Conservation (phyloP, 2,329 filamentous ascomycete species). For the Thermoascus crustaceus region DNA sequence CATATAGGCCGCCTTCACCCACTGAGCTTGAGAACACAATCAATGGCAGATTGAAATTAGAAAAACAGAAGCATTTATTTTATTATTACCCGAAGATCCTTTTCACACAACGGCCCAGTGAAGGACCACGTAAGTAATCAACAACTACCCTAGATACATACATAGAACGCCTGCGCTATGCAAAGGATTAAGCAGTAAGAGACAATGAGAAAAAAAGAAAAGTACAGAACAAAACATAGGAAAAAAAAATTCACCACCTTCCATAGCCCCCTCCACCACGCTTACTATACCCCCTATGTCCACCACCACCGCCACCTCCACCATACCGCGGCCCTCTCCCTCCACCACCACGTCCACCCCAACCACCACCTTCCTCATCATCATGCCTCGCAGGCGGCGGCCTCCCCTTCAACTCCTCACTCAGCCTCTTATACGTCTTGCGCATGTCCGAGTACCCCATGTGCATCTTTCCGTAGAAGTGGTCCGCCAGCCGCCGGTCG, state of each 20-base stretch:
- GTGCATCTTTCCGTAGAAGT: constrained; percentile 99
- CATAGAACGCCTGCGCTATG: constrained; percentile 38
- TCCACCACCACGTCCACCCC: constrained; percentile 44
- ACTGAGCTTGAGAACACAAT: too few species aligned
- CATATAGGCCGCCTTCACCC: too few species aligned
- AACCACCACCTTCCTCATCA: constrained; percentile 48
- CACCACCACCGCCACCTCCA: constrained; percentile 46
- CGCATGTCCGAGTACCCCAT: constrained; percentile 97
- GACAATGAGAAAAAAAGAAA: constrained; percentile 8
- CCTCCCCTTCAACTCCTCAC: constrained; percentile 73
- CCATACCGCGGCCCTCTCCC: constrained; percentile 31
- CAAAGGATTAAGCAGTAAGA: constrained; percentile 15
- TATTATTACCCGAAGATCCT: too few species aligned
- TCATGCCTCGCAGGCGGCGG: constrained; percentile 51
- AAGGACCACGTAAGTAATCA: too few species aligned
- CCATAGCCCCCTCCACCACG: constrained; percentile 33
- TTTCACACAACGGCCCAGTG: too few species aligned
- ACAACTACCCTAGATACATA: constrained; percentile 8
- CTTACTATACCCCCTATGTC: constrained; percentile 36
- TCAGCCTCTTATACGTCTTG: constrained; percentile 80
- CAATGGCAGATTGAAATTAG: too few species aligned
- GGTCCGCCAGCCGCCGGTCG: constrained; percentile 84
- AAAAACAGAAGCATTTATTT: too few species aligned
- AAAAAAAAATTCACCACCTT: constrained; percentile 26
- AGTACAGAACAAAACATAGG: constrained; percentile 6